Percentiles rank a stretch among this genome's conserved stretches.
Evolutionary conservation across 2,329 filamentous ascomycete genomes (phyloP).

Genomic region (Rutstroemia sp.): DNA sequence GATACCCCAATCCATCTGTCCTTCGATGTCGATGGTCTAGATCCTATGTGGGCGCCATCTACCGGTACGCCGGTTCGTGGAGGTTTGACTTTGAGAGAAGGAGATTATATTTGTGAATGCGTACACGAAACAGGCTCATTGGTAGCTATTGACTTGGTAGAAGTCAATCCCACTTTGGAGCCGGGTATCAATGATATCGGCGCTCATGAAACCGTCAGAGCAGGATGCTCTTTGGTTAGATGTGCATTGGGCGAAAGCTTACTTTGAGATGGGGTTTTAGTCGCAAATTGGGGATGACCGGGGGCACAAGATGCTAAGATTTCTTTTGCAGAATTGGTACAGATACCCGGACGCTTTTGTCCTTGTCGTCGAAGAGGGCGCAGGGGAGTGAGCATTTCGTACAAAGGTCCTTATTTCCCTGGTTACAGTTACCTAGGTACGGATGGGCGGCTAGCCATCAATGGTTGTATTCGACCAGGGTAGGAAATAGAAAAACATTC

Average conservation of each 20-base stretch:
- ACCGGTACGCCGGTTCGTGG: slow-evolving; percentile 93
- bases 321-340: not conserved
- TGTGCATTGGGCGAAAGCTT: slow-evolving; percentile 90
- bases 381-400: no score
- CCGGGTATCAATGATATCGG: slow-evolving; percentile 47
- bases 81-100: slow-evolving; percentile 86
- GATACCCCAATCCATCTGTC: slow-evolving; percentile 96
- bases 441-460: no score
- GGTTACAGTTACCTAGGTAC: no score
- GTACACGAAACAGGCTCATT: slow-evolving; percentile 74
- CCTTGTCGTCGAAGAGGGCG: no score
- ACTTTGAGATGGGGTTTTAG: slow-evolving; percentile 42
- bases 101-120: slow-evolving; percentile 91
- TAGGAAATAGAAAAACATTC: no score
- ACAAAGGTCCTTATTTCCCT: no score
- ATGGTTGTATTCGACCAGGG: no score
- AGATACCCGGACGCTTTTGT: no score
- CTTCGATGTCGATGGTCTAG: slow-evolving; percentile 93
- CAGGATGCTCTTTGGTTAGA: slow-evolving; percentile 83
- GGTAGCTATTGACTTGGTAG: slow-evolving; percentile 73
- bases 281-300: no score
- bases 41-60: slow-evolving; percentile 92
- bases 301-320: not conserved
- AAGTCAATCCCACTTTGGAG: slow-evolving; percentile 70
- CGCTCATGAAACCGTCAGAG: slow-evolving; percentile 78